These are phyloP conservation scores for Astragalus membranaceus DNA, from an alignment of 306 rosid species.

Conservation along the genomic window DNA sequence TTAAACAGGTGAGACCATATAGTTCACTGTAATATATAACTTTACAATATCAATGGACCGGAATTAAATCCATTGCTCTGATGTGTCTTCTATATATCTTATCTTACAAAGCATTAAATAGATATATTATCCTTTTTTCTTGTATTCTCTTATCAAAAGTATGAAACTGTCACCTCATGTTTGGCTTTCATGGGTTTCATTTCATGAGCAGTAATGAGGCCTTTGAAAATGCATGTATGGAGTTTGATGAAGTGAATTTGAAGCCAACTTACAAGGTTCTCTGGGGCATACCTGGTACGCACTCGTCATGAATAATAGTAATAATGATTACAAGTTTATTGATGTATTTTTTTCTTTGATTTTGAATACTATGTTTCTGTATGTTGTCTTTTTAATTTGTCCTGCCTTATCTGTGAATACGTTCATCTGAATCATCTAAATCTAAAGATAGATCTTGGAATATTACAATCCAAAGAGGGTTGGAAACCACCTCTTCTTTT, in stretches of 20 bases:
- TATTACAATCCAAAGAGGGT: slow-evolving; percentile 3
- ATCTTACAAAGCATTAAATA: background rate
- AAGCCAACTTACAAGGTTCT: slow-evolving; percentile 93
- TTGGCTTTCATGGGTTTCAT: slow-evolving; percentile 21
- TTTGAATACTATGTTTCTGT: background rate
- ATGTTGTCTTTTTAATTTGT: slow-evolving; percentile 1
- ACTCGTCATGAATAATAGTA: slow-evolving; percentile 10
- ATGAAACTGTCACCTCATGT: background rate
- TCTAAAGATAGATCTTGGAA: background rate
- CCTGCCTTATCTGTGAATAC: background rate
- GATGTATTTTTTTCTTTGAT: background rate
- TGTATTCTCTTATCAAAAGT: background rate
- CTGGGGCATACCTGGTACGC: slow-evolving; percentile 92
- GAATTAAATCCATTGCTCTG: background rate
- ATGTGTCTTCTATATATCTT: background rate
- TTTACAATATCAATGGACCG: background rate
- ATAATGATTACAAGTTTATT: background rate
- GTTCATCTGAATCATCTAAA: slow-evolving; percentile 7
- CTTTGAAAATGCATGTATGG: slow-evolving; percentile 95
- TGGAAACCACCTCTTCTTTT: background rate
- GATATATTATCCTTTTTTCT: background rate
- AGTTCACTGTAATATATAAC: background rate
- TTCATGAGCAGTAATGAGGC: slow-evolving; percentile 62
- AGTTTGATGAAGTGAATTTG: slow-evolving; percentile 88
- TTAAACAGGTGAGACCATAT: background rate